Base-by-base conservation (phyloP, 129 eudicot genomes). In the Gnaphalium uliginosum region DNA sequence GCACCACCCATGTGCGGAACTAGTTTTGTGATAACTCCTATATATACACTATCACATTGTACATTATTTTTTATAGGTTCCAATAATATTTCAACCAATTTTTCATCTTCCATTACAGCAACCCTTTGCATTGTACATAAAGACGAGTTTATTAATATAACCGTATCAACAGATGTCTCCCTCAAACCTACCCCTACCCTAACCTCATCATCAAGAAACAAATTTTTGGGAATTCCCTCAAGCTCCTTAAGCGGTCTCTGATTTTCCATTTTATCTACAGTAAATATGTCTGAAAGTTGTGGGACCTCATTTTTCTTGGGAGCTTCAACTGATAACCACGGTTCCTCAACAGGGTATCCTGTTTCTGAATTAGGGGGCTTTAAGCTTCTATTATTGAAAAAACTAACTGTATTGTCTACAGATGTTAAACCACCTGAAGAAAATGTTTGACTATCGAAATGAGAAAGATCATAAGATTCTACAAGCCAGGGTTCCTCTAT, bases 1-100 rank as follows among this genome's bases (percentile, higher is more conserved):
- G 98, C 98, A 67, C 93, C 97, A 23, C 96, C 88, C 96, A 93
- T 93, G 72, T 89, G 91, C 25, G 98, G 98, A 79, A 79, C 97
- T 71, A 94, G 84, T 77, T 85, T 84, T 66, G 88, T 84, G 72
- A 94, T 85, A 30, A 88, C 87, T 67, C 97, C 98, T 68, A 94
- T 78, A 81, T 94, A 94, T 80, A 94, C 90, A 88, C 89, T 90
- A 89, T 90, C 97, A 77, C 98, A 88, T 72, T 83, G 97, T 81
- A 94, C 97, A 37, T 87, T 88, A 79, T 83, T 83, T 81, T 94
- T 91, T 19, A 90, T 96, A 53, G 98, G 98, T 81, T 94, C 98
- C 74, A 94, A 80, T 73, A 94, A 83, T 76, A 94, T 71, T 66
- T 94, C 98, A 81, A 90, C 97, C 85, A 94, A 80, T 26, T 85